Conservation (phyloP, 2,329 filamentous ascomycete species). For the Diaporthe batatas region DNA sequence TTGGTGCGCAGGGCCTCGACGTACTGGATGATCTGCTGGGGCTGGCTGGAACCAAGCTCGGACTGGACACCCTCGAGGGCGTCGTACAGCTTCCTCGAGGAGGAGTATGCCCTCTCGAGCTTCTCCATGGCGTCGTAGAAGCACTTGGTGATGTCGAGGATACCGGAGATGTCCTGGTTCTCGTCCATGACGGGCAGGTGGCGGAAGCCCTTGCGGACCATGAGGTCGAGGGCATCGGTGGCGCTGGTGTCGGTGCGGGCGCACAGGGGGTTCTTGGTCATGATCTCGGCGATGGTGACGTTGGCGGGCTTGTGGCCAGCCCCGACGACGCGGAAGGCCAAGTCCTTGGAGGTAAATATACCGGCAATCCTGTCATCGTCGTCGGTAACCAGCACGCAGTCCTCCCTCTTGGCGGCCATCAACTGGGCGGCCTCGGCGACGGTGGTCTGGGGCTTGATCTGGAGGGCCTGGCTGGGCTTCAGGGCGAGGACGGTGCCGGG, state of each 20-base stretch:
- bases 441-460: constrained; percentile 95
- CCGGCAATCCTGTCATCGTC: constrained; percentile 98
- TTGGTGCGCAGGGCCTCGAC: constrained; percentile 94
- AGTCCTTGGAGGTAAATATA: constrained; percentile 98
- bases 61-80: constrained; percentile 98
- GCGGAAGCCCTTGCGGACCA: constrained; percentile 98
- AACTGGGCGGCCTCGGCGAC: constrained; percentile 97
- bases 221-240: constrained; percentile 95
- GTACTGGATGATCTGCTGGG: constrained; percentile 98
- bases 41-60: constrained; percentile 93
- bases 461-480: constrained; percentile 93
- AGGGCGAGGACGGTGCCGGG: constrained; percentile 96
- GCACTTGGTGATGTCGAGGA: constrained; percentile 98
- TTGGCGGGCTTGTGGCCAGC: constrained; percentile 88
- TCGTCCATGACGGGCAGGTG: constrained; percentile 99
- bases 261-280: constrained; percentile 99
- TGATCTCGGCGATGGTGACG: constrained; percentile 96
- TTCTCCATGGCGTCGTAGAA: constrained; percentile 99
- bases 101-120: constrained; percentile 95
- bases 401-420: constrained; percentile 98
- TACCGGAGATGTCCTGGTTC: constrained; percentile 98
- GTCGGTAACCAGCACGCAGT: constrained; percentile 97
- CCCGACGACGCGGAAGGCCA: constrained; percentile 96
- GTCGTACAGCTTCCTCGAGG: constrained; percentile 98
- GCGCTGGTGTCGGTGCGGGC: constrained; percentile 98